Percentiles rank a stretch among this genome's conserved stretches.
These are phyloP conservation scores for Myxozyma melibiosi DNA, from an alignment of 805 yeast species.

Conservation along the genomic window DNA sequence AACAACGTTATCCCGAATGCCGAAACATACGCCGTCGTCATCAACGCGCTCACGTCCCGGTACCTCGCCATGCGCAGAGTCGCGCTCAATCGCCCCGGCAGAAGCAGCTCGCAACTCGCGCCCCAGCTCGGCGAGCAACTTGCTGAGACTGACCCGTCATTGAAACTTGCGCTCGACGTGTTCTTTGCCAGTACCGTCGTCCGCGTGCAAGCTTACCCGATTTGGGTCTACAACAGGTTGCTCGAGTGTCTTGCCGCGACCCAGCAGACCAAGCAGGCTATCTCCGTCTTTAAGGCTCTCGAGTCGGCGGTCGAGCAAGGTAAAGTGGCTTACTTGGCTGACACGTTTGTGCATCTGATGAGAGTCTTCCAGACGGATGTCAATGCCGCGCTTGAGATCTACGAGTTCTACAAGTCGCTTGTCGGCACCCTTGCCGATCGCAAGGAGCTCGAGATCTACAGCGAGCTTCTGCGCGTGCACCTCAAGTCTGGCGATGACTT, in stretches of 20 bases:
- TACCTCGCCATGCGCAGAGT: slow-evolving; percentile 2
- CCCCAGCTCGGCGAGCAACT: slow-evolving; percentile 9
- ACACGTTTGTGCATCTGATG: slow-evolving; percentile 34
- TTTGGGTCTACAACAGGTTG: slow-evolving; percentile 32
- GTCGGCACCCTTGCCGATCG: slow-evolving; percentile 9
- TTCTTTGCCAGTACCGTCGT: slow-evolving; percentile 39
- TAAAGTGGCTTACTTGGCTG: slow-evolving; percentile 18
- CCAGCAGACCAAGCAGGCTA: background rate
- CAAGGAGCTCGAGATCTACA: slow-evolving; percentile 30
- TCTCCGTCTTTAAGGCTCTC: slow-evolving; percentile 2
- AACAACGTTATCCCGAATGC: slow-evolving; percentile 25
- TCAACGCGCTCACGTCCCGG: slow-evolving; percentile 18
- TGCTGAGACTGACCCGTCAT: slow-evolving; percentile 25
- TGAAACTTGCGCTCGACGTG: slow-evolving; percentile 39
- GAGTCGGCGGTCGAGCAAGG: slow-evolving; percentile 10
- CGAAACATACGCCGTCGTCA: slow-evolving; percentile 21
- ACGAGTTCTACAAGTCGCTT: slow-evolving; percentile 30
- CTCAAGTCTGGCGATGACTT: slow-evolving; percentile 35
- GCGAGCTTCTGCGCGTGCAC: slow-evolving; percentile 38
- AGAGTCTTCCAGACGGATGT: slow-evolving; percentile 35
- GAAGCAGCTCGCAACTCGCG: slow-evolving; percentile 6
- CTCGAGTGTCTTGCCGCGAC: slow-evolving; percentile 29
- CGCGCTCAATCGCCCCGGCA: slow-evolving; percentile 12
- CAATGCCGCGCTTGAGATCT: slow-evolving; percentile 32
- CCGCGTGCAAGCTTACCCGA: slow-evolving; percentile 30